A percentile compares a stretch with the other conserved stretches of the same genome.
These are phyloP conservation scores for Cladosporium sp. DNA, from an alignment of 2,329 filamentous ascomycete species.

Conservation along the genomic window DNA sequence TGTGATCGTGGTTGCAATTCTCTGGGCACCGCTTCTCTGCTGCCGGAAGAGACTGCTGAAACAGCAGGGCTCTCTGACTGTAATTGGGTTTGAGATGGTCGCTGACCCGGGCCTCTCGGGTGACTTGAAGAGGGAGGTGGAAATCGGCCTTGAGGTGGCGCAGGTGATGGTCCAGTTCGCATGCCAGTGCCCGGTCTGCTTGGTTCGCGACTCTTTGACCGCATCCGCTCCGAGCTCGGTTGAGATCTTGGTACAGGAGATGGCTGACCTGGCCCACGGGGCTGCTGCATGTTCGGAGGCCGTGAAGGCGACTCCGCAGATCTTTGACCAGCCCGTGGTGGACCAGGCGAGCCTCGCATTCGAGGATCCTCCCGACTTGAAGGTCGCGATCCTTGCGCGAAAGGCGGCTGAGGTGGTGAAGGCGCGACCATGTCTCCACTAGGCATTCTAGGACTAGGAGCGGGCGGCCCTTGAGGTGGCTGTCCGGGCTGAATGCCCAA, in stretches of 20 bases:
- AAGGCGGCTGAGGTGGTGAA: slow-evolving; percentile 24
- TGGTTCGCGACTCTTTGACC: slow-evolving; percentile 25
- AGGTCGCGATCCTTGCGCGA: slow-evolving; percentile 24
- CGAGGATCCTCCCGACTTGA: slow-evolving; percentile 28
- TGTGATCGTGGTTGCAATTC: slow-evolving; percentile 14
- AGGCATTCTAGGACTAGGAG: slow-evolving; percentile 1
- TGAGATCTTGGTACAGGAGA: slow-evolving; percentile 21
- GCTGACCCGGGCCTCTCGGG: background rate
- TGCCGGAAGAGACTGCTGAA: slow-evolving; percentile 7
- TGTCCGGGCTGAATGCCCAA: slow-evolving; percentile 43
- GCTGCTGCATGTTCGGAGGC: background rate
- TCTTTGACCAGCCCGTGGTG: slow-evolving; percentile 24
- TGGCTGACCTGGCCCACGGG: background rate
- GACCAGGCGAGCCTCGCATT: slow-evolving; percentile 28
- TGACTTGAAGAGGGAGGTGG: slow-evolving; percentile 3
- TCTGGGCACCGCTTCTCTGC: background rate
- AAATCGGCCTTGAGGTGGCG: slow-evolving; percentile 13
- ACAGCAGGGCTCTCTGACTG: slow-evolving; percentile 18
- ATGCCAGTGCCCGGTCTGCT: slow-evolving; percentile 18
- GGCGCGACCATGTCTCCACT: slow-evolving; percentile 5
- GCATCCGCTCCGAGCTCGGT: slow-evolving; percentile 33
- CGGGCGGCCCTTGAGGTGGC: slow-evolving; percentile 4
- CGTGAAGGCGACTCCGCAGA: slow-evolving; percentile 14
- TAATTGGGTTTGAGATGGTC: slow-evolving; percentile 10
- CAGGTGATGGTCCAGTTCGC: slow-evolving; percentile 26